Conservation (phyloP, 768 basidiomycete genomes). For the Leccinum ochraceum region DNA sequence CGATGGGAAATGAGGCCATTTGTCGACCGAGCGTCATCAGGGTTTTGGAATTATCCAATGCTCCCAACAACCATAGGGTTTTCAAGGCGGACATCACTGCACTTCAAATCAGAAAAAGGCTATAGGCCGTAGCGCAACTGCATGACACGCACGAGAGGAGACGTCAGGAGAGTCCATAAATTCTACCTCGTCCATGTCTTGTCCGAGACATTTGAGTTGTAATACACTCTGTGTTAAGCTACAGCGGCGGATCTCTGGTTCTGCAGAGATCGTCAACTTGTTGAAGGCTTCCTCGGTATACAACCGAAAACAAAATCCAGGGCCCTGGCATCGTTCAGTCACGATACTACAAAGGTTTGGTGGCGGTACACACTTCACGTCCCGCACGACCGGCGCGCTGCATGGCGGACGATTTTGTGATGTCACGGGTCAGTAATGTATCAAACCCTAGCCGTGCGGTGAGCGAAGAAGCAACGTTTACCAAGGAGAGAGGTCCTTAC, state of each 20-base stretch:
- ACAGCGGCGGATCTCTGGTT: slow-evolving; percentile 91
- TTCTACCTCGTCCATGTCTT: slow-evolving; percentile 78
- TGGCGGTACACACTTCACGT: slow-evolving; percentile 61
- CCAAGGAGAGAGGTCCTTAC: slow-evolving; percentile 34
- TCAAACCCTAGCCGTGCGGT: slow-evolving; percentile 69
- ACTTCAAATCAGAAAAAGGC: slow-evolving; percentile 1
- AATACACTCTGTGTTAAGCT: slow-evolving; percentile 82
- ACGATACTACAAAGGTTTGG: not conserved
- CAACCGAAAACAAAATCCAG: slow-evolving; percentile 86
- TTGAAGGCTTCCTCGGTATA: slow-evolving; percentile 85
- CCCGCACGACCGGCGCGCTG: slow-evolving; percentile 97
- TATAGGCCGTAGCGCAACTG: too few species aligned
- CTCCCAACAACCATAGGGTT: too few species aligned
- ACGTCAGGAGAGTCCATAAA: slow-evolving; percentile 87
- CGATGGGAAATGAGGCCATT: too few species aligned
- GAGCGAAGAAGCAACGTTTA: not conserved
- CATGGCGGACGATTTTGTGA: slow-evolving; percentile 88
- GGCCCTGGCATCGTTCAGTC: slow-evolving; percentile 46
- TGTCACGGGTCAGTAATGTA: slow-evolving; percentile 76
- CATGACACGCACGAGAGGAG: slow-evolving; percentile 61
- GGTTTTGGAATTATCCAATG: too few species aligned
- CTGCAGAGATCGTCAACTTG: slow-evolving; percentile 60
- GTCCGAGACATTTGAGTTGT: slow-evolving; percentile 81
- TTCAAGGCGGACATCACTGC: too few species aligned
- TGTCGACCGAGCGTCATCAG: too few species aligned